Percentiles rank a stretch among this genome's conserved stretches.
These are phyloP conservation scores for Tricharina praecox DNA, from an alignment of 495 filamentous ascomycete species.

Conservation along the genomic window DNA sequence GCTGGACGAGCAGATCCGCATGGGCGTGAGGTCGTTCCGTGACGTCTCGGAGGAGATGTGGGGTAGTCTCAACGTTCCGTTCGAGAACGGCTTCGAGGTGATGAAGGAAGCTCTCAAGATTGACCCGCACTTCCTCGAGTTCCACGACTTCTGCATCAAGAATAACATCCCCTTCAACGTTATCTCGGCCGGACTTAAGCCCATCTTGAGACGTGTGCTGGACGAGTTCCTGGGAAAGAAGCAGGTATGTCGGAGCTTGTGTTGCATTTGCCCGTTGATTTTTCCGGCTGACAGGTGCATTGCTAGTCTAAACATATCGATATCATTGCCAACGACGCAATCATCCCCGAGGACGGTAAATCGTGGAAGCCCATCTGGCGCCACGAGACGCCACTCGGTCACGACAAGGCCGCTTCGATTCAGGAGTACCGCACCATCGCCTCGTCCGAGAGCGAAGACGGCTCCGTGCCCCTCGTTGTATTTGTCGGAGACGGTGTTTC, in stretches of 20 bases:
- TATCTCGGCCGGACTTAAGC: slow-evolving; percentile 56
- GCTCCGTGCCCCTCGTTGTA: slow-evolving; percentile 50
- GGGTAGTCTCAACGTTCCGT: slow-evolving; percentile 49
- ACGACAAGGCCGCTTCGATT: slow-evolving; percentile 54
- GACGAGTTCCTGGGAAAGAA: slow-evolving; percentile 49
- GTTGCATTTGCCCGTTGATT: neutral
- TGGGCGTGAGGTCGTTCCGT: slow-evolving; percentile 49
- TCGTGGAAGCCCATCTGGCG: slow-evolving; percentile 56
- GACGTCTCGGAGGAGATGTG: slow-evolving; percentile 69
- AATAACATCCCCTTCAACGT: slow-evolving; percentile 56
- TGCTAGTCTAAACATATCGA: slow-evolving; percentile 39
- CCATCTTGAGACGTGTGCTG: slow-evolving; percentile 43
- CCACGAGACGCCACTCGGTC: slow-evolving; percentile 48
- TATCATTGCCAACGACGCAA: slow-evolving; percentile 55
- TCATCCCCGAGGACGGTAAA: slow-evolving; percentile 40
- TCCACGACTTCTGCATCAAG: slow-evolving; percentile 48
- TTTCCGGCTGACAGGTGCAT: slow-evolving; percentile 7
- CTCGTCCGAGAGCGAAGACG: slow-evolving; percentile 37
- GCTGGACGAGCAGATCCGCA: slow-evolving; percentile 51
- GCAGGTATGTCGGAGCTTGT: slow-evolving; percentile 26
- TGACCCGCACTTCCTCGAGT: slow-evolving; percentile 47
- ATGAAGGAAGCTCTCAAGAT: slow-evolving; percentile 49
- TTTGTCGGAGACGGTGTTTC: slow-evolving; percentile 70
- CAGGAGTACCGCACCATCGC: slow-evolving; percentile 42
- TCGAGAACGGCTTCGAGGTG: slow-evolving; percentile 55